A percentile compares a stretch with the other conserved stretches of the same genome.
Conservation (phyloP, 176 grass and related monocot species). For the Triticum timopheevii region DNA sequence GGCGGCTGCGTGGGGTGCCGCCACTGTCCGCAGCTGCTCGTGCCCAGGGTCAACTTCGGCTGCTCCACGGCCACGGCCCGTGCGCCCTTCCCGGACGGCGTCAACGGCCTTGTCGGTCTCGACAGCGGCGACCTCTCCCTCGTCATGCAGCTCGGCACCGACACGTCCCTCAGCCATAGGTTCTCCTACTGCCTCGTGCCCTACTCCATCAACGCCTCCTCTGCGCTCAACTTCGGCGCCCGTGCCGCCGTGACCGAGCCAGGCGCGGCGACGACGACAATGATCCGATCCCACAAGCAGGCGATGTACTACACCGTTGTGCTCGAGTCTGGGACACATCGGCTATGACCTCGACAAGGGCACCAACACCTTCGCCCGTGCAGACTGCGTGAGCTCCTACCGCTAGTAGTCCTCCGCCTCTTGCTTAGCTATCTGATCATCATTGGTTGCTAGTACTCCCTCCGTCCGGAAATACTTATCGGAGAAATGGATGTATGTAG, state of each 20-base stretch:
- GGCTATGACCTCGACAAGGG: neutral
- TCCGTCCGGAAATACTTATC: no score
- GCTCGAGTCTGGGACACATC: conserved; percentile 9
- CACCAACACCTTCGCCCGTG: conserved; percentile 36
- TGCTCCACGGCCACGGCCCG: conserved; percentile 34
- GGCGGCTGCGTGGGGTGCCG: no score
- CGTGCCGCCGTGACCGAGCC: no score
- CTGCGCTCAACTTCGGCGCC: neutral
- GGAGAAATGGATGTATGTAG: no score
- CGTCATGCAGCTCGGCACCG: conserved; percentile 32
- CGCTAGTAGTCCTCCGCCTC: neutral
- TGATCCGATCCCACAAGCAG: neutral
- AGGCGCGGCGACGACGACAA: neutral
- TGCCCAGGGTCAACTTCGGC: conserved; percentile 44
- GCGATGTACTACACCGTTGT: conserved; percentile 39
- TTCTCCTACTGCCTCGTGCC: conserved; percentile 19
- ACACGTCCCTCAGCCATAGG: neutral
- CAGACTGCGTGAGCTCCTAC: conserved; percentile 27
- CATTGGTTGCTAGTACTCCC: no score
- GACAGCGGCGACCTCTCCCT: conserved; percentile 46
- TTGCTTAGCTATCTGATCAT: no score
- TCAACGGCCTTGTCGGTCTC: conserved; percentile 35
- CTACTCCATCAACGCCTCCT: conserved; percentile 5
- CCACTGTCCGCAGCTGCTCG: neutral
- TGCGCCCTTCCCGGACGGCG: conserved; percentile 29